Percentiles rank a stretch among this genome's conserved stretches.
Conservation (phyloP, 352 stramenopile species). For the Thalassiosira mediterranea region DNA sequence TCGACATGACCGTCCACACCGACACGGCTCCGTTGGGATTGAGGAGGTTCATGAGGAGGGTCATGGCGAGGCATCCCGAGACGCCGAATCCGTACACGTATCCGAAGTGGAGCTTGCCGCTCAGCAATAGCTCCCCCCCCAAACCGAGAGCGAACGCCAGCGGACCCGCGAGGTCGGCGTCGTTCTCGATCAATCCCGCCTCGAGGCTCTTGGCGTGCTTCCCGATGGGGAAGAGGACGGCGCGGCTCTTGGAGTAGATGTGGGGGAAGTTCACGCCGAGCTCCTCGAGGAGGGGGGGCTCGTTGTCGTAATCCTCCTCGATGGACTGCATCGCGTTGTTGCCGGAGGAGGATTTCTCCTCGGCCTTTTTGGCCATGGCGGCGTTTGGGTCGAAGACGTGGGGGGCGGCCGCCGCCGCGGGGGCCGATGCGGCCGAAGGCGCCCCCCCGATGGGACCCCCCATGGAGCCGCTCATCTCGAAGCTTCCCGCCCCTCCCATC, state of each 20-base stretch:
- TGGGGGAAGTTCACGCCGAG: constrained; percentile 97
- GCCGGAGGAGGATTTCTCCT: not conserved
- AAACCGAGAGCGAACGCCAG: constrained; percentile 94
- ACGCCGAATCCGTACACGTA: constrained; percentile 99
- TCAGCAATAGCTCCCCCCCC: constrained; percentile 92
- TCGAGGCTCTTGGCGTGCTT: constrained; percentile 34
- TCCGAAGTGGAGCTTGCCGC: constrained; percentile 94
- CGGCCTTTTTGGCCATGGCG: constrained; percentile 2
- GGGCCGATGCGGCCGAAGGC: not conserved
- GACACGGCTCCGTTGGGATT: constrained; percentile 85
- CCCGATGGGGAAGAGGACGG: constrained; percentile 91
- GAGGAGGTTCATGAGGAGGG: constrained; percentile 95
- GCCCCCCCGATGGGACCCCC: constrained; percentile 23
- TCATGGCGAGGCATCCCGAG: constrained; percentile 95
- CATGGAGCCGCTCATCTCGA: constrained; percentile 13
- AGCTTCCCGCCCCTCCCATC: constrained; percentile 1
- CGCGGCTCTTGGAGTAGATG: constrained; percentile 96
- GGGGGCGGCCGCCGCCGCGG: not conserved
- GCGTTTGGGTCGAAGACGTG: constrained; percentile 39
- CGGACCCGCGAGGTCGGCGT: constrained; percentile 92
- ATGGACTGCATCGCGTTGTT: constrained; percentile 7
- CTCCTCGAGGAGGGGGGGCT: constrained; percentile 96
- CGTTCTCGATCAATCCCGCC: constrained; percentile 84
- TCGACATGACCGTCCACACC: constrained; percentile 92
- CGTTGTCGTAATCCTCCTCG: constrained; percentile 90